Evolutionary conservation across 176 grass and related monocot genomes (phyloP).

Genomic region (Eragrostis nindensis): DNA sequence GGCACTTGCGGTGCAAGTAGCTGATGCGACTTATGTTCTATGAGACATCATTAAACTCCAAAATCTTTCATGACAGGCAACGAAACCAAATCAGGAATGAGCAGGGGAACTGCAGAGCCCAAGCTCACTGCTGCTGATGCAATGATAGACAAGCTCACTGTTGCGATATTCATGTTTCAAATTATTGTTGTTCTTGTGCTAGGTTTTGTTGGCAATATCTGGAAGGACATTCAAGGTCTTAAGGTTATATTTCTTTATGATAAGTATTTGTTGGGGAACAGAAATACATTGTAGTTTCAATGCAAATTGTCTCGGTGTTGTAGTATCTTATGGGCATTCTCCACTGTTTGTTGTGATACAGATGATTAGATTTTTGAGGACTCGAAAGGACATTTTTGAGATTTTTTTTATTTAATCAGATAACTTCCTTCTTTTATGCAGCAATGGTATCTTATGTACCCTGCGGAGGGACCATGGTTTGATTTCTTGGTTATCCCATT

Average conservation of each 20-base stretch:
- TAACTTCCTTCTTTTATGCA: slow-evolving; percentile 39
- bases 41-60: neutral
- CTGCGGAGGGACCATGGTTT: slow-evolving; percentile 74
- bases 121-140: slow-evolving; percentile 89
- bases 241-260: slow-evolving; percentile 59
- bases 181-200: slow-evolving; percentile 68
- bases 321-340: neutral
- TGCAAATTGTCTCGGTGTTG: neutral
- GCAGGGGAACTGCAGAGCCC: slow-evolving; percentile 70
- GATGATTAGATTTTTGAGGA: slow-evolving; percentile 1
- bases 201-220: slow-evolving; percentile 81
- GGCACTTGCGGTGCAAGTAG: slow-evolving; percentile 19
- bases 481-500: slow-evolving; percentile 82
- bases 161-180: slow-evolving; percentile 90
- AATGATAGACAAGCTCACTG: slow-evolving; percentile 89
- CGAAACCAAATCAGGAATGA: slow-evolving; percentile 95
- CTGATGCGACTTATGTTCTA: slow-evolving; percentile 18
- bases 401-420: slow-evolving; percentile 41
- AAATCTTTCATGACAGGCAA: slow-evolving; percentile 62
- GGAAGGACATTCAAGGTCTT: slow-evolving; percentile 69
- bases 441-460: slow-evolving; percentile 95
- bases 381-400: slow-evolving; percentile 18
- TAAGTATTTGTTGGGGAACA: neutral
- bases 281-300: slow-evolving; percentile 14
- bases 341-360: neutral